Percentiles rank a stretch among this genome's conserved stretches.
phyloP scores from a whole-genome alignment of 768 basidiomycete species.

The Dioszegia aurantiaca region DNA sequence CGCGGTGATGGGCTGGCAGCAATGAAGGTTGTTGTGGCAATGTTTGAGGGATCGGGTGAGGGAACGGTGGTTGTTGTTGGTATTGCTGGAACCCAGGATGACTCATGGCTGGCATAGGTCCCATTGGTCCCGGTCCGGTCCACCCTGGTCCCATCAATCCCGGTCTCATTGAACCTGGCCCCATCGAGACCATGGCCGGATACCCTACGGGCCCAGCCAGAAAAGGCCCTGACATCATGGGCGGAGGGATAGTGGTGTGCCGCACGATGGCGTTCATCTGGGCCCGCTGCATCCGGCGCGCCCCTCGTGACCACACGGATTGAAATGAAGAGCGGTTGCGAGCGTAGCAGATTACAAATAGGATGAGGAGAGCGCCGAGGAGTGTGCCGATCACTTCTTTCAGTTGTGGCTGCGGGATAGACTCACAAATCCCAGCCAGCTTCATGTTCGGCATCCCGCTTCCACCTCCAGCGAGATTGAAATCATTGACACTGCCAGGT shows the following conservation, averaged over 20 bases:
- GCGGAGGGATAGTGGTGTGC: slow-evolving; percentile 36
- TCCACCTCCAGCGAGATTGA: slow-evolving; percentile 21
- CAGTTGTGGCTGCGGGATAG: neutral
- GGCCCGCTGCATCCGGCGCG: slow-evolving; percentile 38
- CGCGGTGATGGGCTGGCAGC: too few relatives aligned
- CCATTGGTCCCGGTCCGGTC: neutral
- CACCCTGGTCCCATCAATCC: slow-evolving; percentile 13
- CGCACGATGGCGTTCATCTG: slow-evolving; percentile 38
- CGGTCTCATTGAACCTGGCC: neutral
- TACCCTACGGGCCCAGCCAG: slow-evolving; percentile 3
- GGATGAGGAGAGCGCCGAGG: slow-evolving; percentile 70
- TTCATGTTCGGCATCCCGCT: slow-evolving; percentile 25
- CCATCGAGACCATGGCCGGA: slow-evolving; percentile 12
- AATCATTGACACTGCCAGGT: slow-evolving; percentile 38
- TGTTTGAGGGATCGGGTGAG: too few relatives aligned
- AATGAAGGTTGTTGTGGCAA: neutral
- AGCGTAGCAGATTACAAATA: slow-evolving; percentile 69
- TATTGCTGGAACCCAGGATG: too few relatives aligned
- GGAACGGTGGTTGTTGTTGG: too few relatives aligned
- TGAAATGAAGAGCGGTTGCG: slow-evolving; percentile 48
- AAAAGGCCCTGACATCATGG: slow-evolving; percentile 27
- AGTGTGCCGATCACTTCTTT: slow-evolving; percentile 64
- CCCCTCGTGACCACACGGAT: slow-evolving; percentile 43
- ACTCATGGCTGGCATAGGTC: neutral
- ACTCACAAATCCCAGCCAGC: slow-evolving; percentile 42